Base-by-base conservation (phyloP, 2,329 filamentous ascomycete genomes). In the Aspergillus flavus region DNA sequence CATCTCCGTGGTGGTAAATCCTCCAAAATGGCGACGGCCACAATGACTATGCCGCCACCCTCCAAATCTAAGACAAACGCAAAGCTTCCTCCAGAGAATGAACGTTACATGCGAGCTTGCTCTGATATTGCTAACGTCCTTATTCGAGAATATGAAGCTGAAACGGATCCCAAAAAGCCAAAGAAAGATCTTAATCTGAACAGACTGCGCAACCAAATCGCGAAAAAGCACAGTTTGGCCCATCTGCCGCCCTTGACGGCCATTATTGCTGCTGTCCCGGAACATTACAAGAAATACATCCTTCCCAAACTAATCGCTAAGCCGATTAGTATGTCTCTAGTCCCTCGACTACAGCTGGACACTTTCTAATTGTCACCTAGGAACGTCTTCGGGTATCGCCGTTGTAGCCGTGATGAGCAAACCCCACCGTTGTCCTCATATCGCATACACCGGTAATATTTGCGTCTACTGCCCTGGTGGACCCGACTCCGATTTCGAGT, bases 381-480 rank as follows among this genome's bases (percentile, higher is more conserved):
- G 93, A 72, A 97, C 94, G 19, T 96, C 94, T 0, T 97, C 94
- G 58, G 95, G 95, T 62, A 99, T 99, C 72, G 95, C 95, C 2
- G 95, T 99, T 10, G 95, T 99, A 54, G 95, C 96, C 50, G 96
- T 99, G 70, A 99, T 99, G 95, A 98, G 95, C 86, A 99, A 99
- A 79, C 95, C 95, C 28, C 95, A 99, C 78, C 86, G 95, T 75
- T 99, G 95, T 75, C 95, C 95, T 21, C 95, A 99, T 75, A 99
- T 99, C 71, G 92, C 95, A 12, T 99, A 97, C 78, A 99, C 95
- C 0, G 95, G 95, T 66, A 99, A 99, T 76, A 98, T 99, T 66
- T 99, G 95, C 78, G 95, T 99, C 65, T 99, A 99, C 81, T 99
- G 95, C 75, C 95, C 95, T 11, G 95, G 95, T 69, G 95, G 95